Base-by-base conservation (phyloP, 495 filamentous ascomycete species). In the Collariella sp. region DNA sequence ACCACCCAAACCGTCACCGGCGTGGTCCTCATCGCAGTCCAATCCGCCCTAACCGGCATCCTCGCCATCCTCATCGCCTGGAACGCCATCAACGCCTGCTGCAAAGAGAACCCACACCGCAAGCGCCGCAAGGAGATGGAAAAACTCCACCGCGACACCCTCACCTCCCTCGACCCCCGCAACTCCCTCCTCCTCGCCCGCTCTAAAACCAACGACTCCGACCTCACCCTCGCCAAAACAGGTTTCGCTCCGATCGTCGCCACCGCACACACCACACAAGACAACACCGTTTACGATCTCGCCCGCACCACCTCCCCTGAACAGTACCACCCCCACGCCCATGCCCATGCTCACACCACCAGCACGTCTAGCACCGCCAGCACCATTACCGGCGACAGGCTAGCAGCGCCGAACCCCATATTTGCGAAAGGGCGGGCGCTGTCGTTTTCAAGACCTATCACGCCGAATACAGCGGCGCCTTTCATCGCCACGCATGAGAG, bases 1-100 rank as follows among this genome's bases (percentile, higher is more conserved):
- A 94, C 89, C 10, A 96, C 93, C n/a, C 90, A 97, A 71, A 97
- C 93, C 2, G 80, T 96, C 55, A 79, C 78, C 13, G 93, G 93
- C 38, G 82, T 96, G 26, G 86, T 91, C 12, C 76, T 98, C 41
- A 91, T 98, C 54, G 91, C 82, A 40, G 76, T 96, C 16, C 93
- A 98, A 70, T 88, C 87, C 0, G 81, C 83, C 7, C 74, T 98
- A 49, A 94, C 93, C 1, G 89, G 78, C 52, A 69, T 86, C 31
- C 77, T 98, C 44, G 93, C 89, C 26, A 90, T 98, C 50, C 74
- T 97, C 34, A 93, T 98, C 62, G 85, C 81, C 16, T 84, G 89
- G 67, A 97, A 98, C 61, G 87, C 91, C 23, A 80, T 96, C 54
- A 83, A 89, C 57, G 76, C 83, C 31, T 89, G 83, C 71, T 83